phyloP scores from a whole-genome alignment of 1,284 basidiomycete genomes.

The Cryptococcus deneoformans region DNA sequence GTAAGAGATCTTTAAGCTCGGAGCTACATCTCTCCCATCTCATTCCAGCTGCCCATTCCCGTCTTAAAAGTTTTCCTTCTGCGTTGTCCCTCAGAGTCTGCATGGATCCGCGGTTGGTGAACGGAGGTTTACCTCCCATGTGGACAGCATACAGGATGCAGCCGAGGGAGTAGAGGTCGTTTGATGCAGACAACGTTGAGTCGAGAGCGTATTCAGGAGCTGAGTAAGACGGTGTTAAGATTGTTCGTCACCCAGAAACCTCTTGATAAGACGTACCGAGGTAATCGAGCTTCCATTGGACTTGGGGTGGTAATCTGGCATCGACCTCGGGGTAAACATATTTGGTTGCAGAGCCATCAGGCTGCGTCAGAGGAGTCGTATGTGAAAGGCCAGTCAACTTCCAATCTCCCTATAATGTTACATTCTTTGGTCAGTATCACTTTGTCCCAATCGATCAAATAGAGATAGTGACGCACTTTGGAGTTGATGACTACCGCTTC shows the following conservation, averaged over 20 bases:
- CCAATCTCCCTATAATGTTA: conserved; percentile 80
- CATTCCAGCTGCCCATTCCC: conserved; percentile 39
- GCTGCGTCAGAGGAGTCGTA: conserved; percentile 71
- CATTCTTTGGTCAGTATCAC: conserved; percentile 4
- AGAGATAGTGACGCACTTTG: conserved; percentile 58
- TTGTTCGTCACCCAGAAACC: not conserved
- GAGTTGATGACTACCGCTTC: conserved; percentile 82
- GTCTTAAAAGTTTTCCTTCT: conserved; percentile 53
- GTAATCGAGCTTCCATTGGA: conserved; percentile 93
- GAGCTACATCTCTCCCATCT: conserved; percentile 42
- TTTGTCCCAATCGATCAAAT: not conserved
- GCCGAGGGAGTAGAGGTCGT: conserved; percentile 93
- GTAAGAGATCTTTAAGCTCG: conserved; percentile 61
- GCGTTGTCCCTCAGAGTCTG: conserved; percentile 74
- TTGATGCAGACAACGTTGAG: conserved; percentile 76
- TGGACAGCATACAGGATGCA: conserved; percentile 88
- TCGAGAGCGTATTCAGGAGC: conserved; percentile 95
- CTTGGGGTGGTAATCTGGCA: conserved; percentile 69
- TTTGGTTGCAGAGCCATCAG: conserved; percentile 69
- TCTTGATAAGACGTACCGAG: conserved; percentile 60
- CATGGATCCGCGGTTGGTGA: conserved; percentile 80
- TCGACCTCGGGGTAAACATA: conserved; percentile 92
- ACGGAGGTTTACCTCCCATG: conserved; percentile 82
- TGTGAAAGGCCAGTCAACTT: conserved; percentile 89
- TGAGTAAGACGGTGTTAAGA: conserved; percentile 40